Percentiles rank a stretch among this genome's conserved stretches.
Conservation (phyloP, 2,329 filamentous ascomycete species). For the Fusarium algeriense region DNA sequence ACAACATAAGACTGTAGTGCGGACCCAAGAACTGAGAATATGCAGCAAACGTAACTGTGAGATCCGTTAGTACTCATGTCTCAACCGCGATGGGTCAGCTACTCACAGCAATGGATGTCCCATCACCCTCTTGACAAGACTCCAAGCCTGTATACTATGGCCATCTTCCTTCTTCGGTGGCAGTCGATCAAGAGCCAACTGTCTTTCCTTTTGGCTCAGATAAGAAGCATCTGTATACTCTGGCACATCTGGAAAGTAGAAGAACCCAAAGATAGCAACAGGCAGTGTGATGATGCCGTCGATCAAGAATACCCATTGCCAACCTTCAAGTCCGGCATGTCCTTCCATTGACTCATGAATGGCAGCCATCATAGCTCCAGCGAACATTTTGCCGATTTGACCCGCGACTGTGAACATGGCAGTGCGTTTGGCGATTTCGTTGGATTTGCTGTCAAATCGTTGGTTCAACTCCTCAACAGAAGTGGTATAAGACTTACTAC, state of each 20-base stretch:
- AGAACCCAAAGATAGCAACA: slow-evolving; percentile 37
- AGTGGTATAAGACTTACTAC: slow-evolving; percentile 53
- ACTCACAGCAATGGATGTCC: slow-evolving; percentile 47
- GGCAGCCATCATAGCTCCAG: slow-evolving; percentile 68
- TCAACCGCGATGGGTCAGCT: rapidly evolving
- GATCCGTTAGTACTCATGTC: neutral
- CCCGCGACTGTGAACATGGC: slow-evolving; percentile 70
- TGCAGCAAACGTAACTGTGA: slow-evolving; percentile 22
- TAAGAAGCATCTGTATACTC: slow-evolving; percentile 54
- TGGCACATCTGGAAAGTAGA: slow-evolving; percentile 47
- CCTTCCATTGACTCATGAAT: slow-evolving; percentile 53
- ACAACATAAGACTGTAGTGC: slow-evolving; percentile 43
- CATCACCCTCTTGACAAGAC: slow-evolving; percentile 47
- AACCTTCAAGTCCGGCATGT: slow-evolving; percentile 55
- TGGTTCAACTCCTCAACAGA: rapidly evolving
- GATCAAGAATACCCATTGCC: slow-evolving; percentile 59
- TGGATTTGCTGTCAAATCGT: slow-evolving; percentile 49
- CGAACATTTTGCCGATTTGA: slow-evolving; percentile 68
- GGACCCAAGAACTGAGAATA: slow-evolving; percentile 49
- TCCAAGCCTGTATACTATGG: slow-evolving; percentile 50
- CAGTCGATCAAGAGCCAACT: slow-evolving; percentile 48
- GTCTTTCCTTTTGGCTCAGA: slow-evolving; percentile 51
- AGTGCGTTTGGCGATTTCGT: slow-evolving; percentile 69
- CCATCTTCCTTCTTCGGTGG: slow-evolving; percentile 52
- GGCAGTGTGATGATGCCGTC: slow-evolving; percentile 40